Base-by-base conservation (phyloP, 2,329 filamentous ascomycete genomes). In the Pyrenochaeta sp. region DNA sequence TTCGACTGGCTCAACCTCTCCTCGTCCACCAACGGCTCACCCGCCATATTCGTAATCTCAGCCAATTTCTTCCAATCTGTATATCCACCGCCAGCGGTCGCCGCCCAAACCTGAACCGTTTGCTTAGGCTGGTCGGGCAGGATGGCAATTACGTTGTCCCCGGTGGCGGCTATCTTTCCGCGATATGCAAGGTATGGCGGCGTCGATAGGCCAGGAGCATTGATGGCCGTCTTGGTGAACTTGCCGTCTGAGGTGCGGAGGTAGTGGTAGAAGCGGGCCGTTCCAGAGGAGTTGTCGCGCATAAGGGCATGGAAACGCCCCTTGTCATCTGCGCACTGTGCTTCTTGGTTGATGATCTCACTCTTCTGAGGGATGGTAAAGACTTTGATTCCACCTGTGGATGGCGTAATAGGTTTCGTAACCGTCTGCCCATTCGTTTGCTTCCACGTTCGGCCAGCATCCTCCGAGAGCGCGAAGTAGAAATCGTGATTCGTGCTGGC, bases 321-420 rank as follows among this genome's bases (percentile, higher is more conserved):
- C 2, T 67, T 68, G 3, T 51, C 47, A 32, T 79, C 77, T 2
- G 74, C 74, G 6, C 72, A 73, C 51, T 81, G 77, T 3, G 73
- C 72, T 62, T 80, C 77, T 60, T 81, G 77, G 49, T 80, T 81
- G 43, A 74, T 72, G 38, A 81, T 71, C 2, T 78, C 73, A 15
- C 67, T 73, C 3, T 71, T 70, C 50, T 75, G 76, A 1, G 74
- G 71, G n/a, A 80, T 76, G 3, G 60, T 58, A 40, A 75, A 77
- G 1, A 75, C 73, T 11, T 72, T 68, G 32, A 79, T 74, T 0
- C 76, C 77, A 0, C 64, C 44, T 0, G 72, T 68, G 0, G 65
- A 66, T 0, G 76, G 77, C 2, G 55, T 60, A 8, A 80, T 72
- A 9, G 74, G 73, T 31, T 71, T 67, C 0, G 74, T 66, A 13